Base-by-base conservation (phyloP, 768 basidiomycete genomes). In the Lentinula sp. region DNA sequence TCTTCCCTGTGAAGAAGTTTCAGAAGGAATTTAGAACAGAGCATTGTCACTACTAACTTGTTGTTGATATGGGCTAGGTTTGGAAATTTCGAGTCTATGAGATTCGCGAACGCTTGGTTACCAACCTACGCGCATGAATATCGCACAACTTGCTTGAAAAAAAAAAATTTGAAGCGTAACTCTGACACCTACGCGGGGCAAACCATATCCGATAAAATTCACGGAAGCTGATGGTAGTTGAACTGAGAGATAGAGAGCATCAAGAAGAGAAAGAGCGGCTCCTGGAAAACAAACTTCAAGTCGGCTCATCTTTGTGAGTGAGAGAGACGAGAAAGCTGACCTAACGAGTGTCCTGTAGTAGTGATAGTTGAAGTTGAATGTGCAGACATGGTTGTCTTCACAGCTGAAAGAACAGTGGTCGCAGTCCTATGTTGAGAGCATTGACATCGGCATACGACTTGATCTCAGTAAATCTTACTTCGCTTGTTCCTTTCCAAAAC, bases 101-200 rank as follows among this genome's bases (percentile, higher is more conserved):
- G 81, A 64, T 84, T 64, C 1, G 84, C 85, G 62, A 86, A 88
- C 2, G 75, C 83, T 66, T 81, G 77, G 70, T 85, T 83, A 0
- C 84, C 83, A 62, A 78, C 75, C 74, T 79, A 59, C 48, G 32
- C 40, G 77, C 39, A 8, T 53, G 13, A 9, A 39, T 39, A 8
- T 31, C 2, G 15, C 3, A 76, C 18, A 76, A 73, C n/a, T n/a
- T n/a, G 73, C 70, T 11, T 61, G 35, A 52, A 6, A 15, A 46
- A 51, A 34, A 46, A 4, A 58, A 49, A 43, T 28, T 43, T n/a
- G 23, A 34, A 9, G 49, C 7, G 43, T 13, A 18, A 28, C 35
- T 50, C 9, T n/a, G 39, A 13, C 16, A 64, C 64, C 10, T 61
- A 78, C 76, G 57, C 79, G 71, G 18, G 80, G 79, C 71, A 77